These are phyloP conservation scores for Echria macrotheca DNA, from an alignment of 495 filamentous ascomycete species.

Conservation along the genomic window DNA sequence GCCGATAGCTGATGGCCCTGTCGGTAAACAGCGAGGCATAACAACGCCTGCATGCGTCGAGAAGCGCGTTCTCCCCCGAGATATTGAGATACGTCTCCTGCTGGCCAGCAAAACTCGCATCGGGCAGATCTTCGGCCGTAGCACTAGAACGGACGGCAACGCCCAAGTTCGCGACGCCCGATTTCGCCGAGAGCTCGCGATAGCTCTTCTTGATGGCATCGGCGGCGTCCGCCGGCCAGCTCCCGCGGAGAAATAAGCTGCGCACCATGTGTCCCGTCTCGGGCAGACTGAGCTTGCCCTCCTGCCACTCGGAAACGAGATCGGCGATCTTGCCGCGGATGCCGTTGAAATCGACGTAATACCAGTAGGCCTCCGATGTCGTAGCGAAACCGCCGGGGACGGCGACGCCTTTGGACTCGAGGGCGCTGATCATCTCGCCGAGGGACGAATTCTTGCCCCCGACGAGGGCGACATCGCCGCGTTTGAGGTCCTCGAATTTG, in stretches of 20 bases:
- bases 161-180: slow-evolving; percentile 15
- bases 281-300: slow-evolving; percentile 11
- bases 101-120: slow-evolving; percentile 36
- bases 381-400: slow-evolving; percentile 32
- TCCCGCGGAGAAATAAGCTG: slow-evolving; percentile 17
- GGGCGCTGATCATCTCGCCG: slow-evolving; percentile 31
- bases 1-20: slow-evolving; percentile 33
- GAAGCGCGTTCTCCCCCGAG: slow-evolving; percentile 12
- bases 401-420: slow-evolving; percentile 21
- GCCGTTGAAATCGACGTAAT: slow-evolving; percentile 25
- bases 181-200: slow-evolving; percentile 9
- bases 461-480: slow-evolving; percentile 24
- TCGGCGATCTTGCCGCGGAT: slow-evolving; percentile 24
- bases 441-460: slow-evolving; percentile 36
- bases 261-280: slow-evolving; percentile 16
- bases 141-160: slow-evolving; percentile 36
- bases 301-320: slow-evolving; percentile 19
- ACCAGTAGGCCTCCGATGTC: slow-evolving; percentile 30
- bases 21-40: slow-evolving; percentile 35
- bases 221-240: slow-evolving; percentile 17
- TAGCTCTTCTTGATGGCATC: slow-evolving; percentile 15
- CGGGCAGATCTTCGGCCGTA: slow-evolving; percentile 35
- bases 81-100: slow-evolving; percentile 33
- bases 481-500: slow-evolving; percentile 15
- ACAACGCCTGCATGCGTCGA: slow-evolving; percentile 30